Conservation (phyloP, 768 basidiomycete genomes). For the Suillus lakei region DNA sequence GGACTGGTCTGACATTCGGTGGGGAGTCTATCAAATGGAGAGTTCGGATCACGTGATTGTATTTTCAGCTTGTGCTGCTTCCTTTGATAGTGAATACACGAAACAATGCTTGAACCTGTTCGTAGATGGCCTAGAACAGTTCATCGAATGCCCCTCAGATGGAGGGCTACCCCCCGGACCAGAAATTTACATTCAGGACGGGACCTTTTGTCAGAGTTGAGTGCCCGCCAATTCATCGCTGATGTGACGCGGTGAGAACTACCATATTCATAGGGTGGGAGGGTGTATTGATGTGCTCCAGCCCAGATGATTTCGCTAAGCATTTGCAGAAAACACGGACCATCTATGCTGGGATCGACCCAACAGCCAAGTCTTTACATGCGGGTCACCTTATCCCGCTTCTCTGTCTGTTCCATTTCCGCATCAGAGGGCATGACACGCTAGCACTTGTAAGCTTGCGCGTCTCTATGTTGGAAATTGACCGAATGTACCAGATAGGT, state of each 20-base stretch:
- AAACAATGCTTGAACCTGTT: constrained; percentile 26
- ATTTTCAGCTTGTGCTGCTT: not conserved
- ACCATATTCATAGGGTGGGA: not conserved
- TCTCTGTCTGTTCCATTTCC: constrained; percentile 87
- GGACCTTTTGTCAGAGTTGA: constrained; percentile 38
- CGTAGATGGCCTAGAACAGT: constrained; percentile 21
- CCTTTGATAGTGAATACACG: constrained; percentile 3
- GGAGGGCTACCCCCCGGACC: not conserved
- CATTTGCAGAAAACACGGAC: constrained; percentile 48
- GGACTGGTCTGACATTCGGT: not conserved
- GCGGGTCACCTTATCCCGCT: constrained; percentile 93
- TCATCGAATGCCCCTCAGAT: not conserved
- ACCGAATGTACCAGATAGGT: constrained; percentile 69
- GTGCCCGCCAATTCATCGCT: constrained; percentile 37
- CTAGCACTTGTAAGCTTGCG: constrained; percentile 76
- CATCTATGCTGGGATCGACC: constrained; percentile 91
- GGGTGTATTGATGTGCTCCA: constrained; percentile 23
- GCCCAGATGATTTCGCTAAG: constrained; percentile 46
- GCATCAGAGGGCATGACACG: constrained; percentile 77
- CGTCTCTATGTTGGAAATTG: not conserved
- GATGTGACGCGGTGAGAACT: constrained; percentile 40
- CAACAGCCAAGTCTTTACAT: constrained; percentile 88
- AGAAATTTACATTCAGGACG: constrained; percentile 25
- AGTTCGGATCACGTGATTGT: not conserved
- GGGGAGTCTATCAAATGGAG: not conserved